Evolutionary conservation across 108 stramenopile species (phyloP).

Genomic region (Pseudonitzschia delicatissima): DNA sequence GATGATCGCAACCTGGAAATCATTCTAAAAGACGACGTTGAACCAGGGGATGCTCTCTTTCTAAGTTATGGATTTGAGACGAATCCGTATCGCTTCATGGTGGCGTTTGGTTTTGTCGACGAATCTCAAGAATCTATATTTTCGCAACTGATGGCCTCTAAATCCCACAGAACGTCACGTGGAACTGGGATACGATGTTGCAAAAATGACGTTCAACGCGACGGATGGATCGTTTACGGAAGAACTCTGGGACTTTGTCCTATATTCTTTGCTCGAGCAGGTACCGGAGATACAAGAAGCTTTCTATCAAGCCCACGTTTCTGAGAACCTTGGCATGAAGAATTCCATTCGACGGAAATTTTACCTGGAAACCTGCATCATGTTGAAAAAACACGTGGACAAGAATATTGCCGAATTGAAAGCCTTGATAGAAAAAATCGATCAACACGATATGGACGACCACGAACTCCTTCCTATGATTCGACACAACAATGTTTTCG

Average conservation of each 20-base stretch:
- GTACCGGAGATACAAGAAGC: constrained; percentile 30
- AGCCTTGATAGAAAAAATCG: constrained; percentile 36
- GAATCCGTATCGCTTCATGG: constrained; percentile 37
- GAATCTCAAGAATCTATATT: constrained; percentile 22
- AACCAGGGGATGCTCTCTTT: constrained; percentile 12
- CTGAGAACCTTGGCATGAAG: constrained; percentile 47
- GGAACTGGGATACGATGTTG: constrained; percentile 33
- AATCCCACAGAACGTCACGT: constrained; percentile 35
- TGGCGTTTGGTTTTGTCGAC: constrained; percentile 40
- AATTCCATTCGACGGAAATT: constrained; percentile 41
- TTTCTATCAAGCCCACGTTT: constrained; percentile 59
- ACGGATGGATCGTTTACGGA: constrained; percentile 31
- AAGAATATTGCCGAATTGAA: constrained; percentile 39
- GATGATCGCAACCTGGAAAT: constrained; percentile 22
- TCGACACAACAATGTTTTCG: constrained; percentile 8
- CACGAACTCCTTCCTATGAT: constrained; percentile 7
- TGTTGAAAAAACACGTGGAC: constrained; percentile 56
- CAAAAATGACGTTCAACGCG: constrained; percentile 33
- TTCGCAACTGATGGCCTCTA: constrained; percentile 22
- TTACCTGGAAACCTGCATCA: constrained; percentile 39
- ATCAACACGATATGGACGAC: constrained; percentile 19
- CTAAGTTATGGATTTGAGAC: constrained; percentile 37
- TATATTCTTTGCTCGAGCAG: constrained; percentile 32
- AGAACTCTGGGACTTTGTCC: constrained; percentile 29
- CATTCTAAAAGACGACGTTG: constrained; percentile 16